Conservation (phyloP, 306 rosid genomes). For the Rosa lucieae region DNA sequence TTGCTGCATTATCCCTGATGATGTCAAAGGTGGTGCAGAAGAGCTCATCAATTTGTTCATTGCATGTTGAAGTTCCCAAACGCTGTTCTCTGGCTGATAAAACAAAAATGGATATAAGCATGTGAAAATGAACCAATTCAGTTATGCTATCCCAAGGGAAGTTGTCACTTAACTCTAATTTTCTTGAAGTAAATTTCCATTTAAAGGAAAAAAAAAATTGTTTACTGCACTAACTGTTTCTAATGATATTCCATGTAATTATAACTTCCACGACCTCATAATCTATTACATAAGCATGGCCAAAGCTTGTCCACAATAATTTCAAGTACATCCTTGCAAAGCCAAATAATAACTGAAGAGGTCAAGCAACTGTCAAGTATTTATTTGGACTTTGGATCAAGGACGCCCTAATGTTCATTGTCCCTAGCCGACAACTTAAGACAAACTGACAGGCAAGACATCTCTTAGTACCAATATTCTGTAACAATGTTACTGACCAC, state of each 20-base stretch:
- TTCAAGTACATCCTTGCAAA: not conserved
- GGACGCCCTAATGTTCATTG: too few relatives aligned
- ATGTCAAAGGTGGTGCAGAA: constrained; percentile 49
- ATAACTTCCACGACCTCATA: not conserved
- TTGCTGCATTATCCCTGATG: constrained; percentile 38
- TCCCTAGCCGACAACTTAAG: too few relatives aligned
- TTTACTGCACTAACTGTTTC: not conserved
- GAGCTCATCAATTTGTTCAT: constrained; percentile 50
- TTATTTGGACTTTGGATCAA: too few relatives aligned
- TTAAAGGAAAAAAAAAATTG: not conserved
- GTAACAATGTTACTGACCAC: constrained; percentile 27
- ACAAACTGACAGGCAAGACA: not conserved
- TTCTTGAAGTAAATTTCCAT: not conserved
- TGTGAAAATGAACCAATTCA: not conserved
- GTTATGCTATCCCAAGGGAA: not conserved
- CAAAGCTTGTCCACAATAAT: not conserved
- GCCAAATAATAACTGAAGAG: not conserved
- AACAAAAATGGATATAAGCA: constrained; percentile 16
- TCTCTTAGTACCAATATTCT: not conserved
- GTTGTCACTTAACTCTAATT: not conserved
- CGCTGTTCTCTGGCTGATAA: constrained; percentile 34
- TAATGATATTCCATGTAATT: not conserved
- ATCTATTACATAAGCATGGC: not conserved
- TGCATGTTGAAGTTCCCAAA: constrained; percentile 22
- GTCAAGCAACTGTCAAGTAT: constrained; percentile 3